A percentile compares a stretch with the other conserved stretches of the same genome.
Evolutionary conservation across 176 grass and related monocot genomes (phyloP).

Genomic region (Triticum monococcum): DNA sequence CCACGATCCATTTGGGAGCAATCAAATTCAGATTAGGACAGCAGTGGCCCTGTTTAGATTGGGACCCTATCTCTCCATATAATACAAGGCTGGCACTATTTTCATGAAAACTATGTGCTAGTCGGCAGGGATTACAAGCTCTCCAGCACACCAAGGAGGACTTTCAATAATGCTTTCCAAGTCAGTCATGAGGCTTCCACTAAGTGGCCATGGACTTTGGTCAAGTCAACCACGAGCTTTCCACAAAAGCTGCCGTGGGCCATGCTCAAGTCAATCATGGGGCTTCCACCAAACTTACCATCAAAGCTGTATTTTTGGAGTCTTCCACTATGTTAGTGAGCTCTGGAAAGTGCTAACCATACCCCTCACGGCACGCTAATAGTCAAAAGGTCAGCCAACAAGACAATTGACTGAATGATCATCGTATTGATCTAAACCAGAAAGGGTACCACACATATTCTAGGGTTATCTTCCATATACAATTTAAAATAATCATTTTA

Average conservation of each 20-base stretch:
- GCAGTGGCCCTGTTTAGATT: neutral
- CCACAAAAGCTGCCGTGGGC: neutral
- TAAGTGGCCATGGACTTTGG: neutral
- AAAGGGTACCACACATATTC: neutral
- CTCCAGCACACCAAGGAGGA: neutral
- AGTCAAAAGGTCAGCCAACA: neutral
- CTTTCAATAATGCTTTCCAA: neutral
- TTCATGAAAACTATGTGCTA: constrained; percentile 6
- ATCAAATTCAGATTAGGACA: neutral
- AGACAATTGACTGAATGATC: neutral
- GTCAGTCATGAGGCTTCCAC: neutral
- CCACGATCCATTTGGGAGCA: neutral
- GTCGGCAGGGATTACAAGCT: neutral
- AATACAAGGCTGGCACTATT: too few species aligned
- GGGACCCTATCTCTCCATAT: too few species aligned
- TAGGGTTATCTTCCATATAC: neutral
- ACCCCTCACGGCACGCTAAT: neutral
- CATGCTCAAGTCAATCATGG: neutral
- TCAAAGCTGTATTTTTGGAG: neutral
- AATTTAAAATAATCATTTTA: neutral
- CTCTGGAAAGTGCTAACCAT: neutral
- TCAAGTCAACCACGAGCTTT: neutral
- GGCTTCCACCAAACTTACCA: neutral
- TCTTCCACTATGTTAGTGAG: neutral
- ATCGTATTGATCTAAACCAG: neutral